Conservation (phyloP, 2,329 filamentous ascomycete genomes). For the Pseudogymnoascus sp. region DNA sequence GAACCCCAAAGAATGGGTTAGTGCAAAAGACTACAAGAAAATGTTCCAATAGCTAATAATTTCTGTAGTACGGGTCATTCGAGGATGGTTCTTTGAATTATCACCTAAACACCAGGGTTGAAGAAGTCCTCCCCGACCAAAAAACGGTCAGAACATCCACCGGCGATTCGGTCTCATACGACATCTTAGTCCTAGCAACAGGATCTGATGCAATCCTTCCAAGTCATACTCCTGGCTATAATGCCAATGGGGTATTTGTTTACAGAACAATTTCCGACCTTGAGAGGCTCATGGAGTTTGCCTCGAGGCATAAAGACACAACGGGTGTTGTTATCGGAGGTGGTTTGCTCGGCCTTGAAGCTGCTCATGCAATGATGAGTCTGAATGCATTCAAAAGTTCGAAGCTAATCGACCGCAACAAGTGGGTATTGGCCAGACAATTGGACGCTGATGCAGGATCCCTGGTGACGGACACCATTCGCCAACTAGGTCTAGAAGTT, state of each 20-base stretch:
- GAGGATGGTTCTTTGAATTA: constrained; percentile 62
- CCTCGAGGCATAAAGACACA: constrained; percentile 57
- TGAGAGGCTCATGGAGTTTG: constrained; percentile 67
- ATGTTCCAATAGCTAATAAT: constrained; percentile 6
- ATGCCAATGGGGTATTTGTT: constrained; percentile 79
- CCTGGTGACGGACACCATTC: constrained; percentile 77
- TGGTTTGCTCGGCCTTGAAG: constrained; percentile 77
- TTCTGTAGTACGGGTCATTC: constrained; percentile 35
- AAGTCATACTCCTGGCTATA: constrained; percentile 63
- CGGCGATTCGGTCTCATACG: constrained; percentile 65
- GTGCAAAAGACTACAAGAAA: constrained; percentile 17
- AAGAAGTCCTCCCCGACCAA: constrained; percentile 52
- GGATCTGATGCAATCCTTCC: constrained; percentile 74
- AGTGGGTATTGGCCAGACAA: constrained; percentile 77
- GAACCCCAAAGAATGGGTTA: constrained; percentile 75
- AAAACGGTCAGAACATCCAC: constrained; percentile 65
- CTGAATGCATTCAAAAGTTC: constrained; percentile 67
- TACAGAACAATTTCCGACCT: constrained; percentile 82
- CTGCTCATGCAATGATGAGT: constrained; percentile 88
- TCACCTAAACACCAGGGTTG: constrained; percentile 68
- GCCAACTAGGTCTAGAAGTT: constrained; percentile 71
- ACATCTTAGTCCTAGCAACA: constrained; percentile 76
- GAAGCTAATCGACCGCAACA: constrained; percentile 72
- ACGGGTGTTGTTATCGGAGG: constrained; percentile 75
- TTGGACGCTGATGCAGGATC: constrained; percentile 73